Base-by-base conservation (phyloP, 2,329 filamentous ascomycete genomes). In the Tolypocladium album region DNA sequence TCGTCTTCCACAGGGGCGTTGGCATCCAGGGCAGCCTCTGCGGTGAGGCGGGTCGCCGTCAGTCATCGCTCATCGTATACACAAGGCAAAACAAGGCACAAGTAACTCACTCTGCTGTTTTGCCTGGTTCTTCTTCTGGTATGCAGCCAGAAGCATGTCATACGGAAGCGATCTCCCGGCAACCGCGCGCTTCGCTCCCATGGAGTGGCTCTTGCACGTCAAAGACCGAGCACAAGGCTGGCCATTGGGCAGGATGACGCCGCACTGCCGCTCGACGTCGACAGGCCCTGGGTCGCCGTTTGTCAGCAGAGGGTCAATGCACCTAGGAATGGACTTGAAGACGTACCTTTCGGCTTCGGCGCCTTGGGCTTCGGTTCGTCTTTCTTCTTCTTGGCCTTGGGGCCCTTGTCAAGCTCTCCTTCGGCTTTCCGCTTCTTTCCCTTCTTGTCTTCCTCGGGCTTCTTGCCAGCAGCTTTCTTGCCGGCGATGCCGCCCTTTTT, bases 81-180 rank as follows among this genome's bases (percentile, higher is more conserved):
- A 38, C 50, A 55, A 36, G 50, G 20, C 31, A 38, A 55, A 55
- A 36, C 50, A 22, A 20, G 50, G 31, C 31, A 6, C 31, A 45
- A 20, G 59, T 45, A 52, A 82, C 88, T 76, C 80, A 92, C 90
- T 96, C 74, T 97, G 94, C 77, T 96, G 90, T 70, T 96, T 96
- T 27, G 94, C 94, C 74, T 97, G 94, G 68, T 99, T 99, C 80
- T 97, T 97, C 82, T 97, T 97, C 73, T 94, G 90, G 69, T 94
- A 94, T 9, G 88, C 88, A 17, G 89, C 87, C 43, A 97, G 81
- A 45, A 97, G 78, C 88, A 96, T 94, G 72, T 96, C 92, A 70
- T 97, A 97, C 1, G 92, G 92, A 61, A 96, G 76, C 53, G 89
- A 94, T 62, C 92, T 82, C 0, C 92, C 92, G 6, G 90, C 88